phyloP scores from a whole-genome alignment of 2,329 filamentous ascomycete genomes.

The Sclerotinia minor region DNA sequence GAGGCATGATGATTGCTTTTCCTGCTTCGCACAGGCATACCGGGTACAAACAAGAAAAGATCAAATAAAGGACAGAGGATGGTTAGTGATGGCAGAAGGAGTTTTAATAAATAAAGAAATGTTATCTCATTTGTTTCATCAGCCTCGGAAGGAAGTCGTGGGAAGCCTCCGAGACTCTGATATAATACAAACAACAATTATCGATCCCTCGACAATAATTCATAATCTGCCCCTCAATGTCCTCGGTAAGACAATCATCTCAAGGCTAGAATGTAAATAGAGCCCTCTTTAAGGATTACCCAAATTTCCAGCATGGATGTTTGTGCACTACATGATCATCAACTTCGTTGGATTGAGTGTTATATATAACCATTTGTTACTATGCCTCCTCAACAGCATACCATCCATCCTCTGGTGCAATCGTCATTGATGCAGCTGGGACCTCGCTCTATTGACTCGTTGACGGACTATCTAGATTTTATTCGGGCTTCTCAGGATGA shows the following conservation, averaged over 20 bases:
- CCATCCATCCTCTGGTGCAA: neutral
- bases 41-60: neutral
- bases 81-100: neutral
- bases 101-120: neutral
- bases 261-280: neutral
- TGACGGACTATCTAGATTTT: neutral
- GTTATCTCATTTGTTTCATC: neutral
- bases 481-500: neutral
- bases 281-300: neutral
- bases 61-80: neutral
- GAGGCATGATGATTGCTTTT: neutral
- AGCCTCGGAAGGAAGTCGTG: neutral
- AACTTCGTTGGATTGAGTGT: neutral
- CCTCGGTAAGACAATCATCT: constrained; percentile 8
- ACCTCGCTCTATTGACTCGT: neutral
- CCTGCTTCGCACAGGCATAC: neutral
- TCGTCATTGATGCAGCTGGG: neutral
- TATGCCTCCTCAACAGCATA: neutral
- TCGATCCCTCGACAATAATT: neutral
- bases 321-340: neutral
- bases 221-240: constrained; percentile 5
- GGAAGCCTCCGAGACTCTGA: constrained; percentile 7
- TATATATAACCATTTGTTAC: neutral
- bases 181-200: neutral
- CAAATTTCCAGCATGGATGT: neutral